These are phyloP conservation scores for Ophiostoma sp. DNA, from an alignment of 2,329 filamentous ascomycete genomes.

Conservation along the genomic window DNA sequence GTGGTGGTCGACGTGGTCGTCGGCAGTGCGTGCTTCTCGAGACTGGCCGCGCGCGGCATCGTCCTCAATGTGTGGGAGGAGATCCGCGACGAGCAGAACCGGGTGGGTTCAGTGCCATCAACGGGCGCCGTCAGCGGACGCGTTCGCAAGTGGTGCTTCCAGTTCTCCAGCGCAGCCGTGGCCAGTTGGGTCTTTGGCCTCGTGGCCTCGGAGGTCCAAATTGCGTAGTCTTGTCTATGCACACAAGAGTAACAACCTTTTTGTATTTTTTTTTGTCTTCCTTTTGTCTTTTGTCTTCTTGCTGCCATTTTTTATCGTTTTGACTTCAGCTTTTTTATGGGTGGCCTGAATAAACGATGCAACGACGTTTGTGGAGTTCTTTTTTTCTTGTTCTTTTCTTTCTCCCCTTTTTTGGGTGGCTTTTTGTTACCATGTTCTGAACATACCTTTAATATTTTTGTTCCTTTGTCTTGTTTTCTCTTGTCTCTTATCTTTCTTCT, in stretches of 20 bases:
- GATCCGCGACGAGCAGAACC: conserved; percentile 62
- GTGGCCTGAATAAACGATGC: conserved; percentile 7
- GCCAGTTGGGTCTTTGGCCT: conserved; percentile 58
- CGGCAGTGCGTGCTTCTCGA: conserved; percentile 79
- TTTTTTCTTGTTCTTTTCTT: background rate
- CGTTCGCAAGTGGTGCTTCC: conserved; percentile 65
- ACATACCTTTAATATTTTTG: background rate
- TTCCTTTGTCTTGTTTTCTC: too few species aligned
- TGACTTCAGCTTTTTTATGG: background rate
- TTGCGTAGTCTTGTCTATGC: background rate
- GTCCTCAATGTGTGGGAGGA: conserved; percentile 87
- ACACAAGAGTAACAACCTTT: background rate
- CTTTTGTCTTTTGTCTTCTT: background rate
- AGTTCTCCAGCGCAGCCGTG: conserved; percentile 55
- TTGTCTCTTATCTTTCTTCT: background rate
- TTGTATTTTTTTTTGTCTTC: background rate
- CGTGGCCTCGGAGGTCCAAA: conserved; percentile 56
- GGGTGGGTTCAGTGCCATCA: conserved; percentile 53
- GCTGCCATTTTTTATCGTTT: background rate
- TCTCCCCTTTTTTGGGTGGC: background rate
- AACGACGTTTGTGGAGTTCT: background rate
- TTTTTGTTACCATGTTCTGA: background rate
- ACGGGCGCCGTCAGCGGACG: conserved; percentile 54
- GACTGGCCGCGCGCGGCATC: conserved; percentile 81
- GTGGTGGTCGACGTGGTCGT: conserved; percentile 80